A percentile compares a stretch with the other conserved stretches of the same genome.
Conservation (phyloP, 331 rosid species). For the Telfairia occidentalis region DNA sequence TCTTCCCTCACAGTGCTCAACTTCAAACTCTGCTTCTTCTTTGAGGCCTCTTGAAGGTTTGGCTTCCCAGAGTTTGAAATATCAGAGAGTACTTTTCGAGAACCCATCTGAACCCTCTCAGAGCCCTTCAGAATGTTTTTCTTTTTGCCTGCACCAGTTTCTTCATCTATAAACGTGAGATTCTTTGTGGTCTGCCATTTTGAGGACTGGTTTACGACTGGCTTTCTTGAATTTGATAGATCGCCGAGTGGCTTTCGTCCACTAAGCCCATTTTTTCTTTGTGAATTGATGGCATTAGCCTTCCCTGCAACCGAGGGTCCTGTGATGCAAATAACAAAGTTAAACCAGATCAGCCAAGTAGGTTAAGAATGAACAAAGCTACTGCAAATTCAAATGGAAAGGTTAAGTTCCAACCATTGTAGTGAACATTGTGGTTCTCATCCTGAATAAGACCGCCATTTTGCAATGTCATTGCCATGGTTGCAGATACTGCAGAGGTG, state of each 20-base stretch:
- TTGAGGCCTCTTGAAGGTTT: not conserved
- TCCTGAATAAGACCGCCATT: slow-evolving; percentile 8
- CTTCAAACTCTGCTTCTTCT: slow-evolving; percentile 12
- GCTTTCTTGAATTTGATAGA: slow-evolving; percentile 14
- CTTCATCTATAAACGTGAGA: slow-evolving; percentile 1
- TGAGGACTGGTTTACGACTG: not conserved
- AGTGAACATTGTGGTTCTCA: slow-evolving; percentile 10
- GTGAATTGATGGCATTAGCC: slow-evolving; percentile 5
- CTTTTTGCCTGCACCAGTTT: slow-evolving; percentile 4
- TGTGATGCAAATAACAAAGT: not conserved
- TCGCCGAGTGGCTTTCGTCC: slow-evolving; percentile 18
- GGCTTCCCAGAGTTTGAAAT: slow-evolving; percentile 16
- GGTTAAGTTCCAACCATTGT: not conserved
- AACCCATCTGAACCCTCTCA: slow-evolving; percentile 2
- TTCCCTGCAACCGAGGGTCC: slow-evolving; percentile 6
- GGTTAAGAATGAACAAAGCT: not conserved
- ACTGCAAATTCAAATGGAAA: not conserved
- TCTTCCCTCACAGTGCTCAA: slow-evolving; percentile 6
- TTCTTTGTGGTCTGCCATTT: slow-evolving; percentile 3
- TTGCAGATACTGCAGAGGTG: not conserved
- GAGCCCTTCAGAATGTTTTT: slow-evolving; percentile 2
- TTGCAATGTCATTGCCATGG: slow-evolving; percentile 11
- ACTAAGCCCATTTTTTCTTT: slow-evolving; percentile 7
- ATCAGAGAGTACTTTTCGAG: slow-evolving; percentile 11
- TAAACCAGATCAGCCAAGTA: not conserved